Conservation (phyloP, 140 eudicot species). For the Anethum foeniculum region DNA sequence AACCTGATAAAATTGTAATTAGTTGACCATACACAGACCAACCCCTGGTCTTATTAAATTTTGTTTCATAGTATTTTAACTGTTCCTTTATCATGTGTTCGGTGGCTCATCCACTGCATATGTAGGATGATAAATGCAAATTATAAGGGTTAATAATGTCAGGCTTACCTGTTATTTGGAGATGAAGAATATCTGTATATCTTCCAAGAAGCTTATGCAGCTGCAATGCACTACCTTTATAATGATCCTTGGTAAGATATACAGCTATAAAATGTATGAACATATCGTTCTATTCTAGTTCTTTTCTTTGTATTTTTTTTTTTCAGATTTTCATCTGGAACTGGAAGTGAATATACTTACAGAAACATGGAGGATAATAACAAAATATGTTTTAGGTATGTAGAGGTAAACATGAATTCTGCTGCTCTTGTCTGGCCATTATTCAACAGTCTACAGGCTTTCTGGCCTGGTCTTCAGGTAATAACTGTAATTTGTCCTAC, state of each 20-base stretch:
- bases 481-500: background rate
- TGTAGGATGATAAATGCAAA: background rate
- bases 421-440: constrained; percentile 98
- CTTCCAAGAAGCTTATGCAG: constrained; percentile 90
- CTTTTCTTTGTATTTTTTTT: background rate
- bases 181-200: constrained; percentile 92
- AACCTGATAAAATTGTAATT: background rate
- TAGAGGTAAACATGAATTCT: constrained; percentile 97
- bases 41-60: constrained; percentile 1
- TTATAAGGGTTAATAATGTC: constrained; percentile 13
- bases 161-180: constrained; percentile 85
- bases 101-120: background rate
- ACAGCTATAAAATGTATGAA: background rate
- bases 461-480: constrained; percentile 99
- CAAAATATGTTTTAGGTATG: constrained; percentile 52
- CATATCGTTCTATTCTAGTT: background rate
- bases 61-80: background rate
- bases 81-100: background rate
- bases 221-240: constrained; percentile 89
- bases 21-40: background rate
- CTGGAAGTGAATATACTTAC: background rate
- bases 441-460: constrained; percentile 92
- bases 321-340: background rate
- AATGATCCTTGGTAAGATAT: constrained; percentile 78
- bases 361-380: constrained; percentile 16